A percentile compares a stretch with the other conserved stretches of the same genome.
Conservation (phyloP, 352 stramenopile species). For the Phytophthora sojae region DNA sequence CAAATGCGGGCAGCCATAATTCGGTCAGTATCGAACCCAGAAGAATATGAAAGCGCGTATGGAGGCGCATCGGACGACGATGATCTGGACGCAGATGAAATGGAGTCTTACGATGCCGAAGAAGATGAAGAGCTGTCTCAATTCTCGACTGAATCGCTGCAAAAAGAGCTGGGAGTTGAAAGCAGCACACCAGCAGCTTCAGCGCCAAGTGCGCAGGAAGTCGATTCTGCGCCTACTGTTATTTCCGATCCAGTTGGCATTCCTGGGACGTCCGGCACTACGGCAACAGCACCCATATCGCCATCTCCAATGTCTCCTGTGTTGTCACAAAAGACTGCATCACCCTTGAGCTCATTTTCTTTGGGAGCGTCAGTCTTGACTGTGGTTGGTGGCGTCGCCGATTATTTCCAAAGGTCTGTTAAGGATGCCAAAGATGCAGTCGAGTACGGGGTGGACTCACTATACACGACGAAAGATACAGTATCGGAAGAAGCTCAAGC, state of each 20-base stretch:
- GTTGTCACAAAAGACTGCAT: constrained; percentile 31
- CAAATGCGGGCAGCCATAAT: constrained; percentile 84
- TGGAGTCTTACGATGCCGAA: constrained; percentile 41
- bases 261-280: constrained; percentile 9
- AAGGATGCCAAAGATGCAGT: constrained; percentile 80
- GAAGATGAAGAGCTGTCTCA: constrained; percentile 25
- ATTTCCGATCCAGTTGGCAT: constrained; percentile 16
- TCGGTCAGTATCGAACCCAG: constrained; percentile 68
- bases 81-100: constrained; percentile 51
- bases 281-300: constrained; percentile 4
- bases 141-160: constrained; percentile 2
- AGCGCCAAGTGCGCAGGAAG: background rate
- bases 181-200: background rate
- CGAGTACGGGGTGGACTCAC: constrained; percentile 73
- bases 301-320: constrained; percentile 24
- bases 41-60: constrained; percentile 50
- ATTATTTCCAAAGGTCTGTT: constrained; percentile 75
- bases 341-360: constrained; percentile 53
- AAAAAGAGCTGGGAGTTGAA: constrained; percentile 12
- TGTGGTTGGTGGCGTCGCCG: constrained; percentile 71
- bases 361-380: constrained; percentile 71
- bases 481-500: constrained; percentile 73
- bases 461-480: constrained; percentile 77
- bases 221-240: background rate
- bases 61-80: constrained; percentile 62